These are phyloP conservation scores for Sisymbrium irio DNA, from an alignment of 345 rosid genomes.

Conservation along the genomic window DNA sequence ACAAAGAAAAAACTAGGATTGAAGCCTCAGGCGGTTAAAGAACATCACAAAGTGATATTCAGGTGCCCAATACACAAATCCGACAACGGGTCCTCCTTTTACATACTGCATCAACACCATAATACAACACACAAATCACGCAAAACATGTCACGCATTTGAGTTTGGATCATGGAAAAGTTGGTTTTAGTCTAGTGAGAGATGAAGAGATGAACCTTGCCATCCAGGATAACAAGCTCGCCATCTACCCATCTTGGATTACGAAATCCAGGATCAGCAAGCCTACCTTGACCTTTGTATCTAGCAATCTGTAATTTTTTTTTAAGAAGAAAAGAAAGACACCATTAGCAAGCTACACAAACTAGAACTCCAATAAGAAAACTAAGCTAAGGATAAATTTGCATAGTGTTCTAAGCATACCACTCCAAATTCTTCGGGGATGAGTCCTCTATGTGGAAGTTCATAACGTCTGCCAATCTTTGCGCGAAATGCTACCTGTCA, in stretches of 20 bases:
- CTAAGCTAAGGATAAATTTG: background rate
- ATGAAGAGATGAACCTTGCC: slow-evolving; percentile 65
- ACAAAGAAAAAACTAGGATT: slow-evolving; percentile 38
- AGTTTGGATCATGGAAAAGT: background rate
- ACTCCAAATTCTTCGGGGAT: slow-evolving; percentile 98
- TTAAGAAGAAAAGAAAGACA: slow-evolving; percentile 6
- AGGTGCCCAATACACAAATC: slow-evolving; percentile 95
- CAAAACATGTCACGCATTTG: background rate
- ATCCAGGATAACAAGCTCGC: slow-evolving; percentile 91
- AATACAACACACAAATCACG: background rate
- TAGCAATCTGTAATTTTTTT: slow-evolving; percentile 56
- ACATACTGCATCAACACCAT: slow-evolving; percentile 53
- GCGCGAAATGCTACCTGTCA: slow-evolving; percentile 93
- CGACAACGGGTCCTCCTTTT: slow-evolving; percentile 94
- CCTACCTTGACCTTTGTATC: slow-evolving; percentile 95
- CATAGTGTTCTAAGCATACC: slow-evolving; percentile 42
- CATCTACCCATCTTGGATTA: slow-evolving; percentile 96
- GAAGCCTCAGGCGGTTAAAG: slow-evolving; percentile 82
- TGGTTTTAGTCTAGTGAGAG: slow-evolving; percentile 9
- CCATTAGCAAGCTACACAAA: slow-evolving; percentile 16
- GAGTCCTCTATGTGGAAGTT: slow-evolving; percentile 91
- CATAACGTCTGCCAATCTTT: slow-evolving; percentile 82
- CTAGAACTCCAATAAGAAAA: background rate
- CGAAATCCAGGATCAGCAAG: slow-evolving; percentile 87
- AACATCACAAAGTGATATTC: slow-evolving; percentile 93